Evolutionary conservation across 768 basidiomycete genomes (phyloP).

Genomic region (Serendipita sp.): DNA sequence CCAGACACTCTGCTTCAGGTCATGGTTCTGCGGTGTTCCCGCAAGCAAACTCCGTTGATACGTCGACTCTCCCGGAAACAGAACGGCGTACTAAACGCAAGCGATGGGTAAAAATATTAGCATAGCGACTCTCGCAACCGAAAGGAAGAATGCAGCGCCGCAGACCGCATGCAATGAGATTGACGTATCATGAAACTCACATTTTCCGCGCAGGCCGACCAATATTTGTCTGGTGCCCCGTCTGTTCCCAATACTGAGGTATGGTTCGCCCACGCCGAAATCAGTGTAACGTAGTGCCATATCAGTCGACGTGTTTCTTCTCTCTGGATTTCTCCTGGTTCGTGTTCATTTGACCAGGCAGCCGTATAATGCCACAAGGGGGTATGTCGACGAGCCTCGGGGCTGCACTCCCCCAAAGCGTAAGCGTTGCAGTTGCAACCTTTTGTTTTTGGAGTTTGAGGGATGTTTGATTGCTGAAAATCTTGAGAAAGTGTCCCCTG

Average conservation of each 20-base stretch:
- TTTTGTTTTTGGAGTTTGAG: background rate
- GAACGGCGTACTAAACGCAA: conserved; percentile 33
- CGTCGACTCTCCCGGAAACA: conserved; percentile 62
- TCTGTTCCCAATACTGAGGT: conserved; percentile 26
- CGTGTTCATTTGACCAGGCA: conserved; percentile 50
- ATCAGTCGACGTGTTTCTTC: conserved; percentile 64
- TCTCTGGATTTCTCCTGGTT: conserved; percentile 34
- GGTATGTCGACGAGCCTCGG: background rate
- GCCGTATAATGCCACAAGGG: conserved; percentile 36
- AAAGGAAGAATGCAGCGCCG: conserved; percentile 40
- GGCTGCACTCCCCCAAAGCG: background rate
- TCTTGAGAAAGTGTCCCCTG: no score
- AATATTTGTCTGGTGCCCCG: background rate
- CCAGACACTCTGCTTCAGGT: conserved; percentile 57
- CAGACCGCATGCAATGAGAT: conserved; percentile 23
- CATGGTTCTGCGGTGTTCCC: conserved; percentile 16
- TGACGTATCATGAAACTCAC: conserved; percentile 34
- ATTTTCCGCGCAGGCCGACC: conserved; percentile 23
- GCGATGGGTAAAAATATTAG: conserved; percentile 5
- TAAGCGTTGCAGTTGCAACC: background rate
- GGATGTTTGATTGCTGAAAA: no score
- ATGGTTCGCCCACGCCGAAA: conserved; percentile 33
- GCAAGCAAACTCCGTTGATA: conserved; percentile 24
- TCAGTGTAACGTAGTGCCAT: conserved; percentile 56
- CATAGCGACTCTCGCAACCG: conserved; percentile 46